phyloP scores from a whole-genome alignment of 2,329 filamentous ascomycete species.

The Zasmidium cellare region DNA sequence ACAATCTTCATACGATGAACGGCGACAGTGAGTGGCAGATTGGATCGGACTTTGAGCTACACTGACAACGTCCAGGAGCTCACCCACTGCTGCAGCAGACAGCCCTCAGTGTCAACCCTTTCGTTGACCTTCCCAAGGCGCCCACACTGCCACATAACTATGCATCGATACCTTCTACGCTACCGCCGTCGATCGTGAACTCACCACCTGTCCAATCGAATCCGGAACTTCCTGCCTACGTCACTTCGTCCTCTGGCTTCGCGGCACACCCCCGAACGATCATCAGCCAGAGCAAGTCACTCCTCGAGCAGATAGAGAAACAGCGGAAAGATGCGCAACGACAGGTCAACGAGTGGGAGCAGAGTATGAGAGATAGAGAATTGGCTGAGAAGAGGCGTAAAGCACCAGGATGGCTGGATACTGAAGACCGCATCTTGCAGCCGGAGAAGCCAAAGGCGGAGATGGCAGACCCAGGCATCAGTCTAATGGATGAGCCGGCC shows the following conservation, averaged over 20 bases:
- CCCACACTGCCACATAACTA: conserved; percentile 95
- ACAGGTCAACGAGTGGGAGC: conserved; percentile 70
- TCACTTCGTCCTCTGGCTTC: conserved; percentile 73
- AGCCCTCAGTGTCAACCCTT: conserved; percentile 89
- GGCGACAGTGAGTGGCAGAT: conserved; percentile 29
- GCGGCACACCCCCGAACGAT: conserved; percentile 87
- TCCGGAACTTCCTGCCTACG: conserved; percentile 61
- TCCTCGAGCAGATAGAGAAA: conserved; percentile 73
- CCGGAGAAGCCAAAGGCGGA: conserved; percentile 54
- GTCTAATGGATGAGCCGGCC: conserved; percentile 28
- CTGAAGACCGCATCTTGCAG: conserved; percentile 67
- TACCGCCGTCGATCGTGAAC: conserved; percentile 70
- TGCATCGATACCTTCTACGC: conserved; percentile 81
- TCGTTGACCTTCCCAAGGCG: conserved; percentile 84
- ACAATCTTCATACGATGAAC: conserved; percentile 27
- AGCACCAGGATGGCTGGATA: conserved; percentile 79
- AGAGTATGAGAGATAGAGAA: conserved; percentile 63
- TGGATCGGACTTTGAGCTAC: background rate
- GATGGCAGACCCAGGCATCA: conserved; percentile 12
- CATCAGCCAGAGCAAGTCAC: conserved; percentile 73
- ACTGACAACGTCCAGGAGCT: conserved; percentile 46
- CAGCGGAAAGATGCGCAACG: conserved; percentile 67
- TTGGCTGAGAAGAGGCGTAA: conserved; percentile 77
- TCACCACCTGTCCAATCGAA: conserved; percentile 38
- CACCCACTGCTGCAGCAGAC: conserved; percentile 91